Base-by-base conservation (phyloP, 257 asterid genomes). In the Solanum rostratum region DNA sequence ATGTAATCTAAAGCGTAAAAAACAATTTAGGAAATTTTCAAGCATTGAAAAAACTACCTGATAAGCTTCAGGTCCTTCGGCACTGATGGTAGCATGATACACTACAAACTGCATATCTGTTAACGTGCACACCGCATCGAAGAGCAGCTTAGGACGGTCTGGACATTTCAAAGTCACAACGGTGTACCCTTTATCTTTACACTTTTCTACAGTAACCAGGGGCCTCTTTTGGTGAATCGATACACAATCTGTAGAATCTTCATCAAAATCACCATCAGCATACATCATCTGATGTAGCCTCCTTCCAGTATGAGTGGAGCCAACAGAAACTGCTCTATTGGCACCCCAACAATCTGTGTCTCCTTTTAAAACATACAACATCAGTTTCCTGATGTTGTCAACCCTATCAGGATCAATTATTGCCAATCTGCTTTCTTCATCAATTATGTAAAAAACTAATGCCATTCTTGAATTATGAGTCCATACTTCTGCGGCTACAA, bases 271-370 rank as follows among this genome's bases (percentile, higher is more conserved):
- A 71, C 92, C 90, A 82, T 88, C 93, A 41, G 91, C 93, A 82
- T 95, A 94, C 98, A 95, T 91, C 88, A 95, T 89, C 59, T 95
- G 99, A 63, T 95, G 99, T 85, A 94, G 79, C 88, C 99, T 92
- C 89, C 99, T 87, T 86, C 91, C 94, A 1, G 85, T 90, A 74
- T 94, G 97, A 18, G 95, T 94, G 5, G 97, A 90, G 7, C 94
- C 97, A 5, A 89, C 89, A 1, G 98, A 91, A 59, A 95, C 94
- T 10, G 92, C 95, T 18, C 93, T 92, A 12, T 93, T 95, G 68
- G 97, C 95, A 2, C 92, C 89, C 60, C 84, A 86, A 91, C 92
- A 86, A 85, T 93, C 97, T 87, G 87, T 90, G 82, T 86, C 89
- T 73, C 95, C 97, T 86, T 90, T 91, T 6, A 95, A 85, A 37